Evolutionary conservation across 768 basidiomycete species (phyloP), one percentile per base, ranked within the genome.

Genomic region (Kwoniella shandongensis): DNA sequence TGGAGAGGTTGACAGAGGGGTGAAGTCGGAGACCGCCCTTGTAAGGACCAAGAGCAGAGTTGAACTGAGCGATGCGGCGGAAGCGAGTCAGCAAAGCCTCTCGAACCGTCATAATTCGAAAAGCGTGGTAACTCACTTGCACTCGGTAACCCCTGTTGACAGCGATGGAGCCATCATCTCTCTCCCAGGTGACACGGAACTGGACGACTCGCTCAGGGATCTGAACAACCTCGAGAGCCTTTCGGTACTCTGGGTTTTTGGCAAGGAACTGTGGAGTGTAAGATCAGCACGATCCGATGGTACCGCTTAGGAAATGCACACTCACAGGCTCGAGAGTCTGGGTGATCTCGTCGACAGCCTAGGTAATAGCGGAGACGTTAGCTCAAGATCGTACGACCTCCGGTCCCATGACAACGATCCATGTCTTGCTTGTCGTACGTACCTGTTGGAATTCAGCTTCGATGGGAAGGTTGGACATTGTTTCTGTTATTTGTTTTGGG

Each of bases 161-260:
- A 66, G 86, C 85, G 47, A 83, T 74, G 42, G 79, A 65, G 51
- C 84, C 84, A 61, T 84, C 76, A 70, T 88, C 86, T 69, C 86
- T 84, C 75, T 88, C 86, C 87, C 87, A 88, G 61, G 83, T 81
- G 50, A 88, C 85, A 66, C 86, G 85, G 84, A 88, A 87, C 72
- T 86, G 77, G 67, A 79, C 73, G 70, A 80, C 72, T 42, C 79
- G 76, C 73, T 79, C 79, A 15, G 79, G 79, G 65, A 79, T 77
- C 61, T 73, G 76, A 45, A 86, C 80, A 62, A 86, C 80, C 53
- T 84, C 82, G 63, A 88, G 80, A 30, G 85, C 85, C 72, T 82
- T 83, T 72, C 83, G 78, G 81, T 87, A 87, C 61, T 82, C 80
- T 32, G 86, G 86, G 76, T 86, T 83, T 62, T 82, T 81, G 54